Evolutionary conservation across 1,284 basidiomycete genomes (phyloP).

Genomic region (Termitomyces sp.): DNA sequence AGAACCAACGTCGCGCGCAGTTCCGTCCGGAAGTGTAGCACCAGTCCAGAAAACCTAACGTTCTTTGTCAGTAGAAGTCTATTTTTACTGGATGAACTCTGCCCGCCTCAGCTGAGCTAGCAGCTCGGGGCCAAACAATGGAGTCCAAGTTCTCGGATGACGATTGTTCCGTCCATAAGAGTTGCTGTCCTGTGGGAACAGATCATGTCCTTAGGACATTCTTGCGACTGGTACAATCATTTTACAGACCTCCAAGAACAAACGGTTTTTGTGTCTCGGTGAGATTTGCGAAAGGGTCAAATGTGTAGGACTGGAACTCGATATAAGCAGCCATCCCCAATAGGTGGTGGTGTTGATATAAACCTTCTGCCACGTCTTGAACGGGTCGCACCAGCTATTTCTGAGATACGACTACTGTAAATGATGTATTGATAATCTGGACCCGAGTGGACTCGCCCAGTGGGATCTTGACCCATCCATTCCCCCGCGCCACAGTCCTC

Average conservation of each 20-base stretch:
- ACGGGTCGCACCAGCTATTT: conserved; percentile 63
- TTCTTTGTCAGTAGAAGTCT: background rate
- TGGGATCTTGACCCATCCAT: conserved; percentile 64
- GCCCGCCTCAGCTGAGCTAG: conserved; percentile 61
- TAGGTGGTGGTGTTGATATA: conserved; percentile 8
- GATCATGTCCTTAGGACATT: background rate
- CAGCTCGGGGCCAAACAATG: conserved; percentile 77
- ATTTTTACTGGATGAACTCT: background rate
- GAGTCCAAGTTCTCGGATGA: conserved; percentile 66
- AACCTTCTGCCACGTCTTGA: conserved; percentile 74
- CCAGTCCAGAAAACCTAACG: conserved; percentile 70
- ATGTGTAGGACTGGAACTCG: conserved; percentile 51
- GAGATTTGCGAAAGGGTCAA: conserved; percentile 64
- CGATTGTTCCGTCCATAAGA: conserved; percentile 79
- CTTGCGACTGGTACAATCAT: no score
- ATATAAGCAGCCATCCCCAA: background rate
- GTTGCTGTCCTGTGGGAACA: conserved; percentile 48
- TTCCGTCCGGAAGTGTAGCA: conserved; percentile 38
- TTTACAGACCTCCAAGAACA: conserved; percentile 60
- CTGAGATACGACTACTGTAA: conserved; percentile 17
- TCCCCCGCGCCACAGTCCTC: conserved; percentile 77
- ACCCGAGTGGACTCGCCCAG: conserved; percentile 23
- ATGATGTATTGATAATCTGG: background rate
- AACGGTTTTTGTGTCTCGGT: conserved; percentile 43
- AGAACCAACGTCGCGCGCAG: conserved; percentile 45